A percentile compares a stretch with the other conserved stretches of the same genome.
These are phyloP conservation scores for Groenewaldozyma auringiensis DNA, from an alignment of 1,139 yeast species.

Conservation along the genomic window DNA sequence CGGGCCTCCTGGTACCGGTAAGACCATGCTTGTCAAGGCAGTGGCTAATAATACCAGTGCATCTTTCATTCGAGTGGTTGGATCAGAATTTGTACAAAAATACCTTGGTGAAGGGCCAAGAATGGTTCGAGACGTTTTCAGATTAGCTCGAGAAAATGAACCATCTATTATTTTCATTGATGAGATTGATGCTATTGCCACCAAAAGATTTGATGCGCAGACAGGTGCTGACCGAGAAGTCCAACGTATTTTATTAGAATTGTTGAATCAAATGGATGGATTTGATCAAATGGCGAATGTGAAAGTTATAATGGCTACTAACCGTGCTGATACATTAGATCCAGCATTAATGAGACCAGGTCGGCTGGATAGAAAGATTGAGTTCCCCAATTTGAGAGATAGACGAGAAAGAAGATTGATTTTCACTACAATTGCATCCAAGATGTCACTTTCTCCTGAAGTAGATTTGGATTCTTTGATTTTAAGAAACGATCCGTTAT, in stretches of 20 bases:
- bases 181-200: slow-evolving; percentile 98
- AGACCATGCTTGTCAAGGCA: slow-evolving; percentile 97
- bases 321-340: slow-evolving; percentile 95
- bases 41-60: slow-evolving; percentile 97
- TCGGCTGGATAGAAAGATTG: slow-evolving; percentile 95
- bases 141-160: slow-evolving; percentile 93
- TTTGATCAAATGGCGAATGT: slow-evolving; percentile 94
- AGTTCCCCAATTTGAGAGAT: slow-evolving; percentile 90
- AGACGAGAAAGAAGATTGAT: slow-evolving; percentile 96
- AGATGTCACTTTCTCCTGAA: slow-evolving; percentile 97
- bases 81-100: slow-evolving; percentile 97
- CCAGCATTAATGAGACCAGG: slow-evolving; percentile 98
- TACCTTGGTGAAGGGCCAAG: slow-evolving; percentile 99
- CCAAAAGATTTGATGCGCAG: slow-evolving; percentile 98
- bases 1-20: slow-evolving; percentile 99
- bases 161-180: slow-evolving; percentile 96
- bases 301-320: slow-evolving; percentile 98
- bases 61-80: slow-evolving; percentile 90
- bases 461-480: slow-evolving; percentile 92
- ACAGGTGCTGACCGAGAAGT: slow-evolving; percentile 99
- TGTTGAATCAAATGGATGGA: slow-evolving; percentile 98
- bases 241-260: slow-evolving; percentile 91
- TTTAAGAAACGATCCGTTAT: slow-evolving; percentile 89
- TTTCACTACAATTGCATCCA: slow-evolving; percentile 91
- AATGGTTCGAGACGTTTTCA: slow-evolving; percentile 97